Base-by-base conservation (phyloP, 257 asterid species). In the Gynochthodes officinalis region DNA sequence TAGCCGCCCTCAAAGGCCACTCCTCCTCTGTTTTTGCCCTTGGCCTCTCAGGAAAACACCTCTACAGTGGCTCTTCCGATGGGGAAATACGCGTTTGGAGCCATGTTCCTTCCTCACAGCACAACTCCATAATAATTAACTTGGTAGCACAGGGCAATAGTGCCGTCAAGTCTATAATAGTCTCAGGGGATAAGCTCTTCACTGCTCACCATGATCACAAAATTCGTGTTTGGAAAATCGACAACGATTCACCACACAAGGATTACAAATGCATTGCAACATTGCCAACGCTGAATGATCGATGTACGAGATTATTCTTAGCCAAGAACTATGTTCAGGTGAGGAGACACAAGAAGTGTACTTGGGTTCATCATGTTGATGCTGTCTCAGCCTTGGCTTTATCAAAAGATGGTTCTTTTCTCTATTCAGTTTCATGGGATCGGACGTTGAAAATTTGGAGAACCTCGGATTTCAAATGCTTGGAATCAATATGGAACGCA, bases 341-440 rank as follows among this genome's bases (percentile, higher is more conserved):
- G 10, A 84, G 93, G 1, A 79, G 95, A 25, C 84, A 93, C 87
- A 86, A 82, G 82, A 79, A 63, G 52, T 52, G 78, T 73, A 90
- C 97, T 53, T 93, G 96, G 96, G 93, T 93, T 4, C 90, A 90
- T 60, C 98, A 93, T 64, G 86, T 80, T n/a, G 97, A 93, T 27
- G 55, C 97, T 7, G 89, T 93, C 1, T 82, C 98, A 0, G 85
- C 91, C 9, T 70, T 93, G 18, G 88, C 89, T 25, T 14, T 81
- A 15, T 87, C 97, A 0, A 18, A 33, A 5, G 97, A 90, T 62
- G 86, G 83, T 39, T 40, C 72, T 5, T 32, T 82, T 0, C 71
- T 93, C 3, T 93, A 89, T 79, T 93, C 98, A 0, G 96, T 78
- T 4, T 93, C 98, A 0, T 93, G 98, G 98, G 98, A 93, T 23